Evolutionary conservation across 75 land plant species (phyloP).

Genomic region (Larix kaempferi): DNA sequence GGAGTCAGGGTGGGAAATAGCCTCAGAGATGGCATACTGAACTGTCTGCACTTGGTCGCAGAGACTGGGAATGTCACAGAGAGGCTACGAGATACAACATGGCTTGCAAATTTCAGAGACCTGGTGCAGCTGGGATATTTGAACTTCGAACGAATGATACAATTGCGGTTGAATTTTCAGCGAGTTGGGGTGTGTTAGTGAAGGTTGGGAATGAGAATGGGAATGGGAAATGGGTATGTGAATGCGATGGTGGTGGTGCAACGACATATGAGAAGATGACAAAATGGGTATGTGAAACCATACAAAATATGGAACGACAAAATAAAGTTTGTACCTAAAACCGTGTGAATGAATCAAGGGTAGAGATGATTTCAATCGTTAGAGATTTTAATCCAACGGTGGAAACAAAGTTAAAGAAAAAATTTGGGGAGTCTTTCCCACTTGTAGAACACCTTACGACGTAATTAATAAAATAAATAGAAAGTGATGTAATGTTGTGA

Average conservation of each 20-base stretch:
- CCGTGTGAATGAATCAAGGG: no score
- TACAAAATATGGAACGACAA: no score
- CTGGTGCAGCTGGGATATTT: background rate
- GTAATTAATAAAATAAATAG: no score
- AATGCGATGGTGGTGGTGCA: background rate
- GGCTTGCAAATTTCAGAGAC: background rate
- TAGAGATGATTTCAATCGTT: no score
- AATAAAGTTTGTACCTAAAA: no score
- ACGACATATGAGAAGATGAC: background rate
- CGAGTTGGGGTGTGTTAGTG: background rate
- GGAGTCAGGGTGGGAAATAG: background rate
- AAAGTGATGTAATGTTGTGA: no score
- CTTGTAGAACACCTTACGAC: no score
- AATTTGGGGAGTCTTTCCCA: no score
- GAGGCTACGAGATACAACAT: background rate
- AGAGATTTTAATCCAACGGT: no score
- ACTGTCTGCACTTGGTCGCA: background rate
- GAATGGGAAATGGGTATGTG: no score
- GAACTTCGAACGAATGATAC: background rate
- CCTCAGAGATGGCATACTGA: background rate
- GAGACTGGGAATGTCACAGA: background rate
- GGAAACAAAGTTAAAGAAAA: no score
- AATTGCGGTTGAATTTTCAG: background rate
- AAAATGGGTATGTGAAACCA: slow-evolving; percentile 5
- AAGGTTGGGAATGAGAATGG: background rate